A percentile compares a stretch with the other conserved stretches of the same genome.
Conservation (phyloP, 306 rosid genomes). For the Cicer bijugum region DNA sequence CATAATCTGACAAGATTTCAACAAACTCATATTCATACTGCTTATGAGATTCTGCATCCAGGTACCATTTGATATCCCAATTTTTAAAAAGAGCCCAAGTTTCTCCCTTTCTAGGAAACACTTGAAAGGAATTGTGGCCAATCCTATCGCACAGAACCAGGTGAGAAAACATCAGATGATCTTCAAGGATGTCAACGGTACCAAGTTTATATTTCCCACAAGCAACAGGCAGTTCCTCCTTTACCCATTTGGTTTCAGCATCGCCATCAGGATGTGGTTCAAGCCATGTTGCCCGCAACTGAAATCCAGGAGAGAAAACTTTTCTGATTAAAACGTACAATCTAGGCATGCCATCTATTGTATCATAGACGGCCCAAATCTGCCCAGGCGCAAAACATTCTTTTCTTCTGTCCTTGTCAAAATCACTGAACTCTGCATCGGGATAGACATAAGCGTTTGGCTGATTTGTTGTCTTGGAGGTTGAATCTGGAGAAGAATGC, state of each 20-base stretch:
- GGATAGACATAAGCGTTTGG: slow-evolving; percentile 46
- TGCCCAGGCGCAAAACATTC: slow-evolving; percentile 72
- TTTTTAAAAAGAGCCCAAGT: slow-evolving; percentile 85
- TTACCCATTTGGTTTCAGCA: slow-evolving; percentile 56
- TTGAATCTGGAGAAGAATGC: slow-evolving; percentile 39
- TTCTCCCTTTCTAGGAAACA: slow-evolving; percentile 82
- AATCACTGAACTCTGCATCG: slow-evolving; percentile 72
- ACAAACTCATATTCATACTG: slow-evolving; percentile 67
- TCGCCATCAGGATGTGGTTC: slow-evolving; percentile 62
- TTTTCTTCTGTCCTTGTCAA: slow-evolving; percentile 56
- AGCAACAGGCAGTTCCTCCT: slow-evolving; percentile 64
- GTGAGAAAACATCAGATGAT: slow-evolving; percentile 75
- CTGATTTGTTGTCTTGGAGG: slow-evolving; percentile 38
- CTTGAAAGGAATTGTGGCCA: slow-evolving; percentile 44
- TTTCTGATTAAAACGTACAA: slow-evolving; percentile 73
- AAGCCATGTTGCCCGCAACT: slow-evolving; percentile 75
- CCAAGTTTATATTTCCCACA: slow-evolving; percentile 74
- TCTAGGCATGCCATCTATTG: slow-evolving; percentile 82
- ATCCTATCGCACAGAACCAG: slow-evolving; percentile 52
- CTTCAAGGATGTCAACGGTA: slow-evolving; percentile 41
- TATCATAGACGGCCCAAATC: slow-evolving; percentile 85
- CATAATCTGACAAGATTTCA: slow-evolving; percentile 68
- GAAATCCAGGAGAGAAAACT: slow-evolving; percentile 67
- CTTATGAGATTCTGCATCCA: slow-evolving; percentile 47
- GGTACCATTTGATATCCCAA: slow-evolving; percentile 75